Evolutionary conservation across 2,329 filamentous ascomycete species (phyloP), one percentile per base, ranked within the genome.

Genomic region (Akanthomyces muscarius): DNA sequence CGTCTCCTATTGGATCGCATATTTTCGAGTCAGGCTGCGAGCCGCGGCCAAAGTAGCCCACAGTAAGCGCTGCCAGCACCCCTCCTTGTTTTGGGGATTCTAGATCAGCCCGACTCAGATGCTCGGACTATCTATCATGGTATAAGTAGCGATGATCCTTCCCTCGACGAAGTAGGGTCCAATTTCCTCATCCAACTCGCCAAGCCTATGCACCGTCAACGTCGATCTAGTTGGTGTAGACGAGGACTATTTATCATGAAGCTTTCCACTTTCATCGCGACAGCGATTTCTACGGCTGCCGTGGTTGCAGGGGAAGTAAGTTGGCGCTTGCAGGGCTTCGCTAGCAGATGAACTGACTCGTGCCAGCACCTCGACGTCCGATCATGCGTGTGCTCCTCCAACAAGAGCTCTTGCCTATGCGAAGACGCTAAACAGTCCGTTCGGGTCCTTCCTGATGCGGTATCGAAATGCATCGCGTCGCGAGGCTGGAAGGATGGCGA

Each of bases 81-180:
- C 23, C 28, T 23, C 47, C 47, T 50, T 18, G 47, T 36, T 50
- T 50, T 30, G 23, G 47, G 1, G 38, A 11, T 16, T 30, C 6
- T 33, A 18, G 25, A 16, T 42, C 52, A 54, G 38, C 52, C 52
- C 23, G 23, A 21, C 21, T 14, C 5, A 18, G 38, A 44, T 55
- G 21, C 7, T 18, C 25, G 21, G 14, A 11, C 36, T 44, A 14
- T 36, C 21, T 13, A 25, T 18, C 28, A 30, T 30, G 36, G n/a
- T 44, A 44, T 55, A 55, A 55, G 6, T 55, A 42, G 38, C 38
- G 52, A 44, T n/a, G 52, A 55, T 55, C 21, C 7, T 44, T 42
- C 36, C 23, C 6, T 38, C 8, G 38, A 28, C 8, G 16, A 50
- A 30, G 5, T 10, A 50, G 45, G 25, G 28, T 13, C 13, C 23